A percentile compares a stretch with the other conserved stretches of the same genome.
Conservation (phyloP, 352 stramenopile genomes). For the Salisapilia sapeloensis region DNA sequence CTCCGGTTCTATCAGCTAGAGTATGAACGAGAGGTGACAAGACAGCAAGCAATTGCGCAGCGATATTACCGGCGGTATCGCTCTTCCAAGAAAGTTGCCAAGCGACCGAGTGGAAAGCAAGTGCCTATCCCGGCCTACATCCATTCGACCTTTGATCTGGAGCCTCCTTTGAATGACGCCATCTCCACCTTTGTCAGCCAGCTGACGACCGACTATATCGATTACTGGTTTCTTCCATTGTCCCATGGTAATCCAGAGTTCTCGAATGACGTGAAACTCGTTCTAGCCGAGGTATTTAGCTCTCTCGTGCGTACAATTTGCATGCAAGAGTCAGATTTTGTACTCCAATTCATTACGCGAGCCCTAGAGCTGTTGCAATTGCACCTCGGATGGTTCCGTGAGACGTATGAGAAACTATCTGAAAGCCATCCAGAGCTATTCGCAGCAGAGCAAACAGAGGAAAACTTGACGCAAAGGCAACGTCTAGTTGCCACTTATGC, state of each 20-base stretch:
- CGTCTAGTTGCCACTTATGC: slow-evolving; percentile 33
- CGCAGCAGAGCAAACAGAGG: slow-evolving; percentile 26
- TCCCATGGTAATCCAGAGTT: slow-evolving; percentile 45
- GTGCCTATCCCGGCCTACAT: slow-evolving; percentile 41
- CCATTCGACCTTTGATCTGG: slow-evolving; percentile 34
- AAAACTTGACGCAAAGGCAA: slow-evolving; percentile 28
- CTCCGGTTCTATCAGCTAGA: slow-evolving; percentile 44
- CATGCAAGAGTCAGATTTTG: slow-evolving; percentile 51
- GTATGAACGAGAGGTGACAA: slow-evolving; percentile 39
- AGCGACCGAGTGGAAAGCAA: slow-evolving; percentile 10
- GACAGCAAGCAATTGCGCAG: slow-evolving; percentile 25
- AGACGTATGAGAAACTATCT: slow-evolving; percentile 44
- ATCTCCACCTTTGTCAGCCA: slow-evolving; percentile 28
- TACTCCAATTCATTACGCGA: slow-evolving; percentile 39
- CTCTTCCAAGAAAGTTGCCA: slow-evolving; percentile 4
- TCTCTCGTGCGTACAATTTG: slow-evolving; percentile 31
- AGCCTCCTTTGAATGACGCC: slow-evolving; percentile 38
- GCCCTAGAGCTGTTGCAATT: slow-evolving; percentile 43
- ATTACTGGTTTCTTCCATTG: slow-evolving; percentile 44
- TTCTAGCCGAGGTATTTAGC: slow-evolving; percentile 43
- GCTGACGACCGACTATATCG: slow-evolving; percentile 39
- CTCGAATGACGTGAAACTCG: slow-evolving; percentile 35
- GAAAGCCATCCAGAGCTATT: slow-evolving; percentile 44
- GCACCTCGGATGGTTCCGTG: slow-evolving; percentile 65
- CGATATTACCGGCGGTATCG: slow-evolving; percentile 37